Conservation (phyloP, 352 stramenopile genomes). For the Pythium myriotylum region DNA sequence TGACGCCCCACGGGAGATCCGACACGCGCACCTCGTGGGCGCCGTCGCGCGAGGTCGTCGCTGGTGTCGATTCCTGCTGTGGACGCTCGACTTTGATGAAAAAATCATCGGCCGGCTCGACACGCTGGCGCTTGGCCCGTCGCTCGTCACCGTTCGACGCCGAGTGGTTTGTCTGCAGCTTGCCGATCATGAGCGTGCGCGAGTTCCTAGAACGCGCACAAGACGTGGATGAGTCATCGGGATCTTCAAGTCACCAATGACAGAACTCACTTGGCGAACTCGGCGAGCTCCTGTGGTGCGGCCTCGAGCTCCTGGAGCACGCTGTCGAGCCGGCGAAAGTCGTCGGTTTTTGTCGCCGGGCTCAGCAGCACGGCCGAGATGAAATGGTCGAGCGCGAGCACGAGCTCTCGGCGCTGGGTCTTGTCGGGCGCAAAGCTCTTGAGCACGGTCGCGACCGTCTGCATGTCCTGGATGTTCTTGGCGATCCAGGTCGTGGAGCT, state of each 20-base stretch:
- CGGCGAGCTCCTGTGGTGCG: conserved; percentile 52
- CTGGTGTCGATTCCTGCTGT: conserved; percentile 13
- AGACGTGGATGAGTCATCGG: conserved; percentile 1
- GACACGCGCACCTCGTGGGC: conserved; percentile 63
- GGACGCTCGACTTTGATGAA: conserved; percentile 54
- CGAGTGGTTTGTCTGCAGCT: conserved; percentile 7
- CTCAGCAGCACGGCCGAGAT: conserved; percentile 71
- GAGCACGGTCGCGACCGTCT: conserved; percentile 42
- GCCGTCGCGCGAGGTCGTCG: conserved; percentile 8
- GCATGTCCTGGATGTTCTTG: conserved; percentile 61
- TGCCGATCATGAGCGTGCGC: conserved; percentile 21
- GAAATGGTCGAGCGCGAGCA: conserved; percentile 69
- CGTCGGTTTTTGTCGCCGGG: conserved; percentile 16
- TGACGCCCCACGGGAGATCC: conserved; percentile 60
- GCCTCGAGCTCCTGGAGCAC: conserved; percentile 43
- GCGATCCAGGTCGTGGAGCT: conserved; percentile 58
- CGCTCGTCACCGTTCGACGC: conserved; percentile 1
- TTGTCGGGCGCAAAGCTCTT: conserved; percentile 38
- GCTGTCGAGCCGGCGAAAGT: conserved; percentile 41
- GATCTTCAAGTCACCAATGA: too few species aligned
- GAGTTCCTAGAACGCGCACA: conserved; percentile 10
- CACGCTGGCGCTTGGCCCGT: conserved; percentile 10
- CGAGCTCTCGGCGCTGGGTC: conserved; percentile 52
- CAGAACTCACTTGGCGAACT: conserved; percentile 63
- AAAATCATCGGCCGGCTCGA: conserved; percentile 23